Evolutionary conservation across 805 yeast species (phyloP).

Genomic region (Suhomyces sp.): DNA sequence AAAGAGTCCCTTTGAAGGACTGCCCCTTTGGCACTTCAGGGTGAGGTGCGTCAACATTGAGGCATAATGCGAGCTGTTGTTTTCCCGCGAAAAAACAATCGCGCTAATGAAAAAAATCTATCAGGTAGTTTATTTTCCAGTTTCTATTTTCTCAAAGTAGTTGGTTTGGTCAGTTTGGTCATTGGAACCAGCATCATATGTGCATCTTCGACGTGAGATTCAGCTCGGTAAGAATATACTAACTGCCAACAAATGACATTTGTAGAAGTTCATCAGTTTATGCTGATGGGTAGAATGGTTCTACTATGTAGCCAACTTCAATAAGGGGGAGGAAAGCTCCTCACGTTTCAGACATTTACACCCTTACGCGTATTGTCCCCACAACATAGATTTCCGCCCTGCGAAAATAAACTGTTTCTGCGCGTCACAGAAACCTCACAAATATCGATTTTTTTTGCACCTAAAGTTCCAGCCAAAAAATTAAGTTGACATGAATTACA

Average conservation of each 20-base stretch:
- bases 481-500: not conserved
- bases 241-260: not conserved
- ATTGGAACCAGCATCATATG: not conserved
- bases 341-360: not conserved
- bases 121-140: not conserved
- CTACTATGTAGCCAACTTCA: not conserved
- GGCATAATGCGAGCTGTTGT: not conserved
- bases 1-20: not conserved
- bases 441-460: constrained; percentile 1
- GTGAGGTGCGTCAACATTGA: not conserved
- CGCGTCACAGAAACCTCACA: not conserved
- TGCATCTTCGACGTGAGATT: not conserved
- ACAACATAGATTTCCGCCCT: not conserved
- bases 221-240: not conserved
- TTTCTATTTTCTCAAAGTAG: not conserved
- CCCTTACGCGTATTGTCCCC: constrained; percentile 1
- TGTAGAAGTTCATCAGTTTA: not conserved
- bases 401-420: not conserved
- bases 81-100: not conserved
- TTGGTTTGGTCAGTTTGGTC: not conserved
- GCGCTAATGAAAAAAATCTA: not conserved
- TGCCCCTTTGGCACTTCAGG: not conserved
- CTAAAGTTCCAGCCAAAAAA: not conserved
- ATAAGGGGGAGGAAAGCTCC: not conserved
- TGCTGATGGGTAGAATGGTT: not conserved